Conservation (phyloP, 1,139 yeast species). For the Hemisphaericaspora lyxosophila region DNA sequence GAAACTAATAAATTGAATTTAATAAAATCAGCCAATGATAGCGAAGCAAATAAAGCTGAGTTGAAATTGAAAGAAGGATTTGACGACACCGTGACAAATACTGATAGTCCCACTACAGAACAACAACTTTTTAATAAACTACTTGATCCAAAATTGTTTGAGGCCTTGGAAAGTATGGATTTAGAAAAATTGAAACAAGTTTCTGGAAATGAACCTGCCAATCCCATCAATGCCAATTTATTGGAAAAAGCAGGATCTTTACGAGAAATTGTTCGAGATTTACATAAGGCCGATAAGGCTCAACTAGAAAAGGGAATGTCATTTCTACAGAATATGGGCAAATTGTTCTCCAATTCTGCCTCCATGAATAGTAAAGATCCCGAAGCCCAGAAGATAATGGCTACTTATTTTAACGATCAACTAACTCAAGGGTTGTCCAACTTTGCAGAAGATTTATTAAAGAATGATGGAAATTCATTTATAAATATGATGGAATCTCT, state of each 20-base stretch:
- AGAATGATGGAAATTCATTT: slow-evolving; percentile 72
- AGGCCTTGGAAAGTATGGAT: slow-evolving; percentile 30
- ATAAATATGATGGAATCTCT: slow-evolving; percentile 76
- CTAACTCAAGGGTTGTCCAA: slow-evolving; percentile 45
- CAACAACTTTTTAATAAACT: slow-evolving; percentile 23
- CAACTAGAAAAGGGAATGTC: slow-evolving; percentile 30
- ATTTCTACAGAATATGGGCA: slow-evolving; percentile 29
- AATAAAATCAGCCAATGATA: slow-evolving; percentile 2
- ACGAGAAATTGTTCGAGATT: slow-evolving; percentile 29
- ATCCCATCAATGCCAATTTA: slow-evolving; percentile 20
- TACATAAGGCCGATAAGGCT: slow-evolving; percentile 28
- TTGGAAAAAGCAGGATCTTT: slow-evolving; percentile 31
- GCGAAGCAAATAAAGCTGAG: not conserved
- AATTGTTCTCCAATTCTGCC: slow-evolving; percentile 18
- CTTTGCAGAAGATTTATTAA: slow-evolving; percentile 75
- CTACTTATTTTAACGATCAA: slow-evolving; percentile 17
- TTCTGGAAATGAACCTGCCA: slow-evolving; percentile 16
- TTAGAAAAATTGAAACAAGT: slow-evolving; percentile 28
- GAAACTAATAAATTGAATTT: slow-evolving; percentile 5
- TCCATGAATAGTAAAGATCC: slow-evolving; percentile 10
- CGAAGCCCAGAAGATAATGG: slow-evolving; percentile 8
- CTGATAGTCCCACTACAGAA: slow-evolving; percentile 8
- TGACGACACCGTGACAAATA: slow-evolving; percentile 3
- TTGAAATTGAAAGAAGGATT: slow-evolving; percentile 5
- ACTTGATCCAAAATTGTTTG: slow-evolving; percentile 32